These are phyloP conservation scores for Apiotrichum domesticum DNA, from an alignment of 1,284 basidiomycete species.

Conservation along the genomic window DNA sequence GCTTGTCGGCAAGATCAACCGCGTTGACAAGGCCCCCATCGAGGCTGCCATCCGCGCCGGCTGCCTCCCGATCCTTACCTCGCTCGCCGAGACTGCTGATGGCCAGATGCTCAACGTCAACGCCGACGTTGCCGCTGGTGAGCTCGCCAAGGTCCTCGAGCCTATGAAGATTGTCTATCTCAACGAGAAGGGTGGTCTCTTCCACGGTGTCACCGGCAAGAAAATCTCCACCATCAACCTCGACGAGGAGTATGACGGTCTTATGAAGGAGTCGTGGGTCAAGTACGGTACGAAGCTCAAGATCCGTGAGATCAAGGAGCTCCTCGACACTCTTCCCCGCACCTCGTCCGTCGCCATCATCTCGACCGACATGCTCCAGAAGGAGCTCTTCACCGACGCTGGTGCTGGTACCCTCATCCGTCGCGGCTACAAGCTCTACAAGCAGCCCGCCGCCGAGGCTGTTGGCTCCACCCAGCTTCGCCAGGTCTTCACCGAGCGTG, in stretches of 20 bases:
- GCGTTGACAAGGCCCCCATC: constrained; percentile 86
- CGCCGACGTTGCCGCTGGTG: constrained; percentile 91
- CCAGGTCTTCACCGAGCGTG: constrained; percentile 86
- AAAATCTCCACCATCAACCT: constrained; percentile 94
- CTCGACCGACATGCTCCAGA: constrained; percentile 85
- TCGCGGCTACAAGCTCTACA: constrained; percentile 96
- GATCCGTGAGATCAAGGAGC: constrained; percentile 97
- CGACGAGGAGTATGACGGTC: constrained; percentile 95
- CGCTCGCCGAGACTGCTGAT: constrained; percentile 80
- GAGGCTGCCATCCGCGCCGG: constrained; percentile 92
- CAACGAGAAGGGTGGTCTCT: constrained; percentile 97
- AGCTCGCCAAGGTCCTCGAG: constrained; percentile 90
- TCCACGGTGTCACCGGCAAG: constrained; percentile 92
- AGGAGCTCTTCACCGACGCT: constrained; percentile 97
- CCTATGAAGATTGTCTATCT: constrained; percentile 99
- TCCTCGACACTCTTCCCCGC: constrained; percentile 95
- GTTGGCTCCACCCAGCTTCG: constrained; percentile 90
- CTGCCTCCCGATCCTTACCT: constrained; percentile 86
- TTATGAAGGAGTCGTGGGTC: constrained; percentile 99
- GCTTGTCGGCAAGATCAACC: constrained; percentile 88
- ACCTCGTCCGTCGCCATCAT: constrained; percentile 98
- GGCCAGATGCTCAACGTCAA: constrained; percentile 96
- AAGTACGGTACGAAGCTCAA: constrained; percentile 99
- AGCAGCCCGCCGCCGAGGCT: constrained; percentile 70
- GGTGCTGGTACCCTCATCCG: constrained; percentile 97